Evolutionary conservation across 2,329 filamentous ascomycete genomes (phyloP), one percentile per base, ranked within the genome.

Genomic region (Exophiala sideris): DNA sequence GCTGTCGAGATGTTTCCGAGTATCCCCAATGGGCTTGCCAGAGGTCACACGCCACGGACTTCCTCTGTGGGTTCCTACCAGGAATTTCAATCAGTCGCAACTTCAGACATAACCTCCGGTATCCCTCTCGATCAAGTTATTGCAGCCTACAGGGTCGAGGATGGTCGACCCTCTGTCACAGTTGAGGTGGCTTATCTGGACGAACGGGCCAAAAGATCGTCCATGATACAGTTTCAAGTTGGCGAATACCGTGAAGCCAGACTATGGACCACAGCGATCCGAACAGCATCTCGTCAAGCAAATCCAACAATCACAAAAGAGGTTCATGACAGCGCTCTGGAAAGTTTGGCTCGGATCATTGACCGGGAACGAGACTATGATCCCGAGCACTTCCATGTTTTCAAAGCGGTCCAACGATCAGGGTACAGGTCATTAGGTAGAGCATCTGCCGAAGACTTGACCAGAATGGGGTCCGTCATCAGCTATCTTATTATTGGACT

Each of bases 331-430:
- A 16, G 70, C 61, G 80, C 84, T 14, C 73, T 87, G 10, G 80
- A 85, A 59, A 81, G 85, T 65, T 79, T 84, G 38, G 81, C 81
- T 16, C 74, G 81, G 36, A 77, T 82, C 49, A 72, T 88, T 18
- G 85, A 88, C 64, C 76, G 80, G 53, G 83, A 86, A 58, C 76
- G 81, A 52, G 86, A 89, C 67, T 89, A 88, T 66, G 83, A 87
- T 60, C 81, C 84, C 32, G 73, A 79, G 29, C 80, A 82, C 58
- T 88, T 87, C 67, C 80, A 81, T 58, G 81, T 88, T 62, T 88
- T 85, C 71, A 82, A 84, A 57, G 84, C 87, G 7, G 82, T 87
- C 21, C 81, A 85, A 64, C 79, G 85, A 57, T 76, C 80, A n/a
- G 70, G 76, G 10, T 74, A 75, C 60, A 85, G 85, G 68, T 73